Percentiles rank a stretch among this genome's conserved stretches.
Evolutionary conservation across 1,284 basidiomycete genomes (phyloP).

Genomic region (Pyrrhoderma noxium): DNA sequence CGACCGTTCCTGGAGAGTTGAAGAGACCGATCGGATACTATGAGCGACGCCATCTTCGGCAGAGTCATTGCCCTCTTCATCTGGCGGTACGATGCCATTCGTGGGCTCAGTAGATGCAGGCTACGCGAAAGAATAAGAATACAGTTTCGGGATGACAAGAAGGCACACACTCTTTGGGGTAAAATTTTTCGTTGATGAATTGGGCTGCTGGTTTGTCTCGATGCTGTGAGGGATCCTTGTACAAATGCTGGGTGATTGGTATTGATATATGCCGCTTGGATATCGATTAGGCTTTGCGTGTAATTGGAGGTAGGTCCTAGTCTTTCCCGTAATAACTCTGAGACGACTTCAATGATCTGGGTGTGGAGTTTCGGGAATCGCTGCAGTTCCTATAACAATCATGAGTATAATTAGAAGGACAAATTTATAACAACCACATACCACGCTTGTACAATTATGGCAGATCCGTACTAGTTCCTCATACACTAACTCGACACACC

Average conservation of each 20-base stretch:
- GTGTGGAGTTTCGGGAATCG: conserved; percentile 92
- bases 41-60: conserved; percentile 51
- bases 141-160: neutral
- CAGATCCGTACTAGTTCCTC: conserved; percentile 99
- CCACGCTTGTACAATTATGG: conserved; percentile 91
- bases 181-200: conserved; percentile 34
- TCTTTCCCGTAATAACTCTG: conserved; percentile 90
- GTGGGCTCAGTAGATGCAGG: conserved; percentile 49
- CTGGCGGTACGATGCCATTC: conserved; percentile 40
- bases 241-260: conserved; percentile 94
- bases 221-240: conserved; percentile 56
- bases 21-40: conserved; percentile 71
- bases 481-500: conserved; percentile 97
- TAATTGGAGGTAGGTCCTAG: conserved; percentile 96
- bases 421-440: conserved; percentile 33
- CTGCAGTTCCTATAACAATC: conserved; percentile 76
- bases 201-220: conserved; percentile 33
- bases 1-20: conserved; percentile 70
- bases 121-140: conserved; percentile 26
- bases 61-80: conserved; percentile 52
- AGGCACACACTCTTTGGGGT: conserved; percentile 44
- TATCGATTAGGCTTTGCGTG: conserved; percentile 91
- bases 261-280: conserved; percentile 99
- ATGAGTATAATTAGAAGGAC: neutral
- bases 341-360: conserved; percentile 95